Base-by-base conservation (phyloP, 148 eudicot species). In the Vaccinium myrtillus region DNA sequence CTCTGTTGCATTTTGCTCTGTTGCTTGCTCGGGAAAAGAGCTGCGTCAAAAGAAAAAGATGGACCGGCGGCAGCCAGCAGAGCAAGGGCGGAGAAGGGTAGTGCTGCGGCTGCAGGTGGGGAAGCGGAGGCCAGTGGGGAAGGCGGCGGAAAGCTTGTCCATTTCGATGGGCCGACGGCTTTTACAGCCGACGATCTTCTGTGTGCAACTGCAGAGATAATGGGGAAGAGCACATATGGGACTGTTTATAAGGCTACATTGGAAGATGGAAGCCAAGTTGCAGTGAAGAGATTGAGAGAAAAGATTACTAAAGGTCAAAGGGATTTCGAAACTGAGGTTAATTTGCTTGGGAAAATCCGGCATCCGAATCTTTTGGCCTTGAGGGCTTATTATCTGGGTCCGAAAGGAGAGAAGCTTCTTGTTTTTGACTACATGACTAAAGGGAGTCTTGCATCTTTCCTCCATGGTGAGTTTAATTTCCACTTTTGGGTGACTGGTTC, bases 221-320 rank as follows among this genome's bases (percentile, higher is more conserved):
- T 95, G 98, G 98, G 98, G 55, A 95, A 95, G 78, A 94, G 98
- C 81, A 94, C 98, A 61, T 95, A 95, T 84, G 98, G 98, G 63
- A 95, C 98, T 23, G 98, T 93, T 27, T 95, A 95, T 43, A 95
- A 94, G 88, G 98, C 98, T 12, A 94, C 95, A 79, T 80, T 95
- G 81, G 98, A 95, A 55, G 98, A 95, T 89, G 98, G 94, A 30
- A 93, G 83, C 82, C 94, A 92, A 86, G 95, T 94, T 8, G 98
- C 98, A 2, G 98, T 95, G 82, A 95, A 95, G 86, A 94, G 98
- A 48, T 76, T 95, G 85, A 88, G 98, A 75, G 97, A 93, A 79
- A 95, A 95, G 91, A 90, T 95, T 1, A 91, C 97, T 0, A 93
- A 91, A 87, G 90, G 90, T 21, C 95, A 91, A 43, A 95, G 86